A percentile compares a stretch with the other conserved stretches of the same genome.
Conservation (phyloP, 2,329 filamentous ascomycete genomes). For the Curvularia sp. region DNA sequence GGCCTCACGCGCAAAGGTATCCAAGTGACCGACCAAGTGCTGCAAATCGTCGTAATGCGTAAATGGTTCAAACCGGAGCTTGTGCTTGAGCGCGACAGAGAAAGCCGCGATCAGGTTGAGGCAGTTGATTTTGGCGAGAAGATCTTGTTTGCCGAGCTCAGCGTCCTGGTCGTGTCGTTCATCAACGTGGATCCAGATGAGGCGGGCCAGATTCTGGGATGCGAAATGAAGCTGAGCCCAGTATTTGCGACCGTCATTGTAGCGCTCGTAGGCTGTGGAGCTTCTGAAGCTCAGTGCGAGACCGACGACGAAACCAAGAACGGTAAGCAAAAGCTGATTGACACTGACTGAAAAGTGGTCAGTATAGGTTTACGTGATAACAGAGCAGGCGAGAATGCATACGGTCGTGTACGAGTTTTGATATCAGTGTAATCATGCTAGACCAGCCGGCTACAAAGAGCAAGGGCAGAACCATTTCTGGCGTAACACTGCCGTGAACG, state of each 20-base stretch:
- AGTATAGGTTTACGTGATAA: background rate
- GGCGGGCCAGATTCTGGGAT: conserved; percentile 67
- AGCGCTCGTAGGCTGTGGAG: conserved; percentile 77
- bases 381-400: background rate
- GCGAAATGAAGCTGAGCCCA: conserved; percentile 65
- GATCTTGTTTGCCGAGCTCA: conserved; percentile 65
- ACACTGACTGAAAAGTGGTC: conserved; percentile 58
- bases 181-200: conserved; percentile 82
- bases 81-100: conserved; percentile 79
- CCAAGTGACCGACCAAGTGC: conserved; percentile 72
- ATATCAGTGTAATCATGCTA: conserved; percentile 64
- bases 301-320: conserved; percentile 82
- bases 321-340: conserved; percentile 71
- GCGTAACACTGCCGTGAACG: conserved; percentile 75
- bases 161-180: conserved; percentile 61
- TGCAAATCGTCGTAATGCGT: conserved; percentile 75
- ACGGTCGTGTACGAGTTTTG: conserved; percentile 51
- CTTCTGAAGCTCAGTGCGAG: conserved; percentile 76
- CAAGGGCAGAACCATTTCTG: conserved; percentile 75
- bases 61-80: conserved; percentile 83
- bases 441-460: conserved; percentile 70
- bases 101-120: conserved; percentile 82
- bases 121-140: conserved; percentile 68
- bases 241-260: conserved; percentile 65
- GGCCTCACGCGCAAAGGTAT: conserved; percentile 71